Conservation (phyloP, 2,329 filamentous ascomycete genomes). For the Aspergillus amoenus region DNA sequence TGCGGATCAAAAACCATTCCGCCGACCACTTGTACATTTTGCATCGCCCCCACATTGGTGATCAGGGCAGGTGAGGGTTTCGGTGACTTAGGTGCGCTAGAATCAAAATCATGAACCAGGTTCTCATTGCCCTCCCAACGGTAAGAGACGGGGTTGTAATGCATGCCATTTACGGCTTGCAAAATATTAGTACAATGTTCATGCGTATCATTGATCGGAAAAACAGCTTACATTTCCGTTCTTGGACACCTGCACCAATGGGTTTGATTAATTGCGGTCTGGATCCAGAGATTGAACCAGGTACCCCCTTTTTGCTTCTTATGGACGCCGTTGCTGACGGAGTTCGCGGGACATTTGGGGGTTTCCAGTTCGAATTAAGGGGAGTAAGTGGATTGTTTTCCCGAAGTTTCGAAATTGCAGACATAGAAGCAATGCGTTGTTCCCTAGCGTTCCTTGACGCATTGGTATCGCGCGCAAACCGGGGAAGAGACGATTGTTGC, state of each 20-base stretch:
- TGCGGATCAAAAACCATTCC: conserved; percentile 98
- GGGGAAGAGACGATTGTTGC: conserved; percentile 52
- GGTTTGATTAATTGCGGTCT: conserved; percentile 91
- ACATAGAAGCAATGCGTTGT: conserved; percentile 53
- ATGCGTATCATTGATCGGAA: neutral
- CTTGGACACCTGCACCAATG: conserved; percentile 68
- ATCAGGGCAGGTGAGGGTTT: conserved; percentile 68
- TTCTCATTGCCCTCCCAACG: conserved; percentile 98
- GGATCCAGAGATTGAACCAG: conserved; percentile 32
- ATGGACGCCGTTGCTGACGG: conserved; percentile 51
- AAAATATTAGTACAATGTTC: conserved; percentile 14
- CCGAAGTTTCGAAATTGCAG: conserved; percentile 36
- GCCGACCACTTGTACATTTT: conserved; percentile 90
- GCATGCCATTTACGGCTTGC: conserved; percentile 87
- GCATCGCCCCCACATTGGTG: conserved; percentile 79
- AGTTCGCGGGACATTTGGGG: conserved; percentile 52
- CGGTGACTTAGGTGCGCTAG: conserved; percentile 43
- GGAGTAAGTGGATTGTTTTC: conserved; percentile 49
- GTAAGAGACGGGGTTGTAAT: conserved; percentile 82
- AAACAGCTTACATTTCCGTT: conserved; percentile 70
- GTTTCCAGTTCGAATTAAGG: conserved; percentile 60
- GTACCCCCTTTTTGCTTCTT: conserved; percentile 44
- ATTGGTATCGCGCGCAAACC: conserved; percentile 66
- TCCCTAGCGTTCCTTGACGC: conserved; percentile 65
- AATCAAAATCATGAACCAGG: conserved; percentile 73